Evolutionary conservation across 805 yeast genomes (phyloP).

Genomic region (Kuraishia hungarica): DNA sequence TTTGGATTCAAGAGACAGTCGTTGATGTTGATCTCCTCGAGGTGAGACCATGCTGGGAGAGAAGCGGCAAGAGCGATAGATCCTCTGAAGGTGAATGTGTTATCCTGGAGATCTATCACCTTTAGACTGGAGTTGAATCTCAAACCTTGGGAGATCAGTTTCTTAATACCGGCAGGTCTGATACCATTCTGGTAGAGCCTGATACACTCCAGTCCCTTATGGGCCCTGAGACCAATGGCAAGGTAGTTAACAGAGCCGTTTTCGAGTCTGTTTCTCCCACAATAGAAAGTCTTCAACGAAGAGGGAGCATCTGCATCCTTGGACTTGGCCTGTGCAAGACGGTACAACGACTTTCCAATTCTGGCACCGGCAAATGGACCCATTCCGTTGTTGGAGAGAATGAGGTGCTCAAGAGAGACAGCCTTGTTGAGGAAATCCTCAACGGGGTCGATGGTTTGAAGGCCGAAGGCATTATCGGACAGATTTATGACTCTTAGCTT

Average conservation of each 20-base stretch:
- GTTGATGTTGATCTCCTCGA: conserved; percentile 75
- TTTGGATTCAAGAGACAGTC: conserved; percentile 79
- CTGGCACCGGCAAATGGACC: conserved; percentile 97
- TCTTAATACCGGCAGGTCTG: conserved; percentile 84
- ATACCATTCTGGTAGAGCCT: conserved; percentile 94
- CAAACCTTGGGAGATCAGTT: conserved; percentile 67
- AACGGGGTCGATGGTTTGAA: conserved; percentile 86
- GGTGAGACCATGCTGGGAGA: conserved; percentile 53
- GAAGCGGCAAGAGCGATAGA: conserved; percentile 55
- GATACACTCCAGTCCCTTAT: conserved; percentile 61
- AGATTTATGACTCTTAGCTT: conserved; percentile 68
- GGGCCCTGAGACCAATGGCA: conserved; percentile 78
- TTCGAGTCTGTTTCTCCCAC: conserved; percentile 96
- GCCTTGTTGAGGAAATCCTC: conserved; percentile 73
- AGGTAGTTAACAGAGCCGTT: conserved; percentile 86
- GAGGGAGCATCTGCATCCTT: conserved; percentile 32
- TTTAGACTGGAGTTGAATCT: conserved; percentile 49
- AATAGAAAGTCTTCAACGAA: conserved; percentile 74
- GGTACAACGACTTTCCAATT: conserved; percentile 78
- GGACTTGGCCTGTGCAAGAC: conserved; percentile 58
- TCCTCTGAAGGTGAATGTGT: conserved; percentile 75
- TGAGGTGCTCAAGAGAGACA: conserved; percentile 73
- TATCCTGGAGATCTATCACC: conserved; percentile 85
- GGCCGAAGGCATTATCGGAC: conserved; percentile 95
- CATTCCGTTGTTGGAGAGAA: conserved; percentile 91